phyloP scores from a whole-genome alignment of 306 rosid genomes.

The Inga leiocalycina region DNA sequence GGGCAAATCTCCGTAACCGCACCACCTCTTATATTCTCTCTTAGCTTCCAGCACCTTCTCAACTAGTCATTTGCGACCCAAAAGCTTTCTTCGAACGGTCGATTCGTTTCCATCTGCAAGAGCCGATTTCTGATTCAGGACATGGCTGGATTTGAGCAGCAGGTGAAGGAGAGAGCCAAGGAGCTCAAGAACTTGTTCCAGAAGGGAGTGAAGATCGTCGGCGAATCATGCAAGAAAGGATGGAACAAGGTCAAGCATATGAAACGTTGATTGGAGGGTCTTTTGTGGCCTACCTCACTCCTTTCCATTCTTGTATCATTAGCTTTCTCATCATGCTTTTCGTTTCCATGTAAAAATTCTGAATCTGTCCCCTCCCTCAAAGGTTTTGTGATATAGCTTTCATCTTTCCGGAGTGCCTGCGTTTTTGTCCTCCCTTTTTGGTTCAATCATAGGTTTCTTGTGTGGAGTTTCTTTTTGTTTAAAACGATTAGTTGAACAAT shows the following conservation, averaged over 20 bases:
- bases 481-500: not conserved
- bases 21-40: not conserved
- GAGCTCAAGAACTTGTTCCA: conserved; percentile 45
- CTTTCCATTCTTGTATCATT: not conserved
- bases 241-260: conserved; percentile 60
- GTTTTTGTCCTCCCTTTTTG: not conserved
- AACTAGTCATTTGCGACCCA: not conserved
- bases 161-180: conserved; percentile 58
- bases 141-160: conserved; percentile 61
- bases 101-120: not conserved
- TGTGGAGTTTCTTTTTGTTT: not conserved
- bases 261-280: conserved; percentile 32
- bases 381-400: not conserved
- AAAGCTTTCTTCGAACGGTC: not conserved
- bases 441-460: not conserved
- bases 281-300: not conserved
- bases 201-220: conserved; percentile 59
- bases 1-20: not conserved
- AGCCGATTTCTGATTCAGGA: not conserved
- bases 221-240: conserved; percentile 67
- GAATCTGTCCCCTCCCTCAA: not conserved
- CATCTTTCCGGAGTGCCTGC: not conserved
- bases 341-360: conserved; percentile 29
- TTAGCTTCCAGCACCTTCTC: not conserved
- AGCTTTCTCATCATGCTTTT: not conserved